Conservation (phyloP, 164 flowering plant genomes). For the Liriodendron chinense region DNA sequence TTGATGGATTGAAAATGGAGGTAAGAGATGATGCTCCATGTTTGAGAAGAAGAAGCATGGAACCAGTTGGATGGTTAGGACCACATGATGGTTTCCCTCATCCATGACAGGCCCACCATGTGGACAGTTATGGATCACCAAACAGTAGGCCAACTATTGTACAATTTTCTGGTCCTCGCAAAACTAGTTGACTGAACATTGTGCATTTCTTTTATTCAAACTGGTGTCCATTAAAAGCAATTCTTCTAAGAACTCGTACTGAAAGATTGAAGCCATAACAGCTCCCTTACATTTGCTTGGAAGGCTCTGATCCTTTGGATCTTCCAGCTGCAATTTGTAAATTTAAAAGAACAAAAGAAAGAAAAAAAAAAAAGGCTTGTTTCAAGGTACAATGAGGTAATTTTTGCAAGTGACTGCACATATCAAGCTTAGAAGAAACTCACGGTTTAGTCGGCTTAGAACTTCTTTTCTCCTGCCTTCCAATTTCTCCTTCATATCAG, state of each 20-base stretch:
- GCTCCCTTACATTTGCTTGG: slow-evolving; percentile 23
- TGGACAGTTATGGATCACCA: not conserved
- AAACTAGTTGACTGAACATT: not conserved
- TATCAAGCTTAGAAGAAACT: slow-evolving; percentile 24
- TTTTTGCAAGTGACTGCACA: not conserved
- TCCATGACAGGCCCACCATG: not conserved
- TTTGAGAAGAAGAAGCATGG: too few species aligned
- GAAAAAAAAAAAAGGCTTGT: not conserved
- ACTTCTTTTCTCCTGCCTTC: slow-evolving; percentile 83
- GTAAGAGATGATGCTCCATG: not conserved
- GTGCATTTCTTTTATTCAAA: not conserved
- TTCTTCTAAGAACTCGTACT: not conserved
- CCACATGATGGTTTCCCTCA: too few species aligned
- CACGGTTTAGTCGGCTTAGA: slow-evolving; percentile 65
- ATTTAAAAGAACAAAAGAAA: not conserved
- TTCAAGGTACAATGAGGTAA: not conserved
- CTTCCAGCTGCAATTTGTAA: slow-evolving; percentile 45
- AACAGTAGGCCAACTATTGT: not conserved
- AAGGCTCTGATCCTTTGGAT: slow-evolving; percentile 26
- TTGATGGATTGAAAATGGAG: not conserved
- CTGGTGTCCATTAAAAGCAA: too few species aligned
- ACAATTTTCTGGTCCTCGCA: not conserved
- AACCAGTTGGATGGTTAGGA: not conserved
- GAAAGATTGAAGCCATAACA: not conserved
- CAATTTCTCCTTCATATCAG: slow-evolving; percentile 78